Percentiles rank a stretch among this genome's conserved stretches.
Conservation (phyloP, 1,139 yeast species). For the Pichia sp. region DNA sequence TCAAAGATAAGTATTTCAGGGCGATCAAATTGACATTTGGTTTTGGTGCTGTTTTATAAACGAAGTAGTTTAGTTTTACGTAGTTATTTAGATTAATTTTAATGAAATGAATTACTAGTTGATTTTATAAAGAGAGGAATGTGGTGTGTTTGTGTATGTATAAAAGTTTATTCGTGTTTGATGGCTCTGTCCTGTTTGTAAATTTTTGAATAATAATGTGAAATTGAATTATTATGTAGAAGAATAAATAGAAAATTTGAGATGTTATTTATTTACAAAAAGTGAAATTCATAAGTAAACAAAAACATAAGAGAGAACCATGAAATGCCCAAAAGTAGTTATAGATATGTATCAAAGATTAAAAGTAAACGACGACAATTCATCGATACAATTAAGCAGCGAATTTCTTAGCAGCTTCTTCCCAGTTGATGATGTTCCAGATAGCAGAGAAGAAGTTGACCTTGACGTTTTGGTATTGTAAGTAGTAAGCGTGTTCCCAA, state of each 20-base stretch:
- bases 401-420: constrained; percentile 80
- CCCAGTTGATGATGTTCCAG: constrained; percentile 98
- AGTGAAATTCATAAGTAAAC: background rate
- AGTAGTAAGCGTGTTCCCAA: constrained; percentile 98
- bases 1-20: constrained; percentile 84
- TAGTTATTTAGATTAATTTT: too few species aligned
- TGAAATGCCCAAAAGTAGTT: too few species aligned
- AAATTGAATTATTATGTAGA: background rate
- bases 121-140: too few species aligned
- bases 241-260: constrained; percentile 3
- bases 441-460: constrained; percentile 94
- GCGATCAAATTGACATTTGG: constrained; percentile 92
- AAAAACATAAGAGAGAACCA: background rate
- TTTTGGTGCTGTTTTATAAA: constrained; percentile 75
- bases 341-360: too few species aligned
- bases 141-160: too few species aligned
- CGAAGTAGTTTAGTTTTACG: background rate
- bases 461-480: constrained; percentile 94
- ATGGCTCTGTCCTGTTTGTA: too few species aligned
- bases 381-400: constrained; percentile 25
- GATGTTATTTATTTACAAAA: background rate
- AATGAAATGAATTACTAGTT: too few species aligned
- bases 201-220: too few species aligned
- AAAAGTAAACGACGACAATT: too few species aligned
- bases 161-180: too few species aligned